Evolutionary conservation across 1,284 basidiomycete genomes (phyloP).

Genomic region (Cutaneotrichosporon cavernicola): DNA sequence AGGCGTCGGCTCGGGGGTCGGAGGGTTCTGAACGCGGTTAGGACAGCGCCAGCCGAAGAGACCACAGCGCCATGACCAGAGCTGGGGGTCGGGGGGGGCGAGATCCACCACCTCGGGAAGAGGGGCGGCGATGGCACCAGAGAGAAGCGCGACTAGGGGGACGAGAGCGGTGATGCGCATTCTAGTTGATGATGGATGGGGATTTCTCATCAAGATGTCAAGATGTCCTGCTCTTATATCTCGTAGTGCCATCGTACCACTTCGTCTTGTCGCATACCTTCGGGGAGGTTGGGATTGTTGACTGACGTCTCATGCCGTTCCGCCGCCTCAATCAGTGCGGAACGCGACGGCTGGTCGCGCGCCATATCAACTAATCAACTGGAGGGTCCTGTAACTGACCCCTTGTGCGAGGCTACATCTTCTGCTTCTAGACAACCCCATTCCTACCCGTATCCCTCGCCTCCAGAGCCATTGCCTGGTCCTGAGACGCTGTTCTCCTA

Average conservation of each 20-base stretch:
- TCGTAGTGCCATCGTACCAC: too few relatives aligned
- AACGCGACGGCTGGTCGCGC: background rate
- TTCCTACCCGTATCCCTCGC: too few relatives aligned
- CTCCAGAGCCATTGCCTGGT: too few relatives aligned
- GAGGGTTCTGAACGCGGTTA: background rate
- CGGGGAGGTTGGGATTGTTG: background rate
- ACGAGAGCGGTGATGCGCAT: slow-evolving; percentile 3
- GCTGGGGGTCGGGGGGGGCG: background rate
- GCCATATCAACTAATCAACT: background rate
- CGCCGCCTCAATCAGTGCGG: background rate
- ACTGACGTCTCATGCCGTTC: background rate
- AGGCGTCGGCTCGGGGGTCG: background rate
- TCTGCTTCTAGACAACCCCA: background rate
- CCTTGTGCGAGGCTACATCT: background rate
- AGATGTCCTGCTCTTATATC: too few relatives aligned
- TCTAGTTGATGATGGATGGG: background rate
- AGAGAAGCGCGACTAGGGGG: background rate
- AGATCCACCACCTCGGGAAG: background rate
- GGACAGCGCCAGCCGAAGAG: slow-evolving; percentile 2
- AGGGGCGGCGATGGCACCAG: background rate
- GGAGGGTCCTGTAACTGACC: too few relatives aligned
- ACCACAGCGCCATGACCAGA: slow-evolving; percentile 1
- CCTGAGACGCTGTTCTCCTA: too few relatives aligned
- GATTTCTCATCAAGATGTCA: too few relatives aligned
- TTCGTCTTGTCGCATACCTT: too few relatives aligned